These are phyloP conservation scores for Aspergillus latus DNA, from an alignment of 2,329 filamentous ascomycete genomes.

Conservation along the genomic window DNA sequence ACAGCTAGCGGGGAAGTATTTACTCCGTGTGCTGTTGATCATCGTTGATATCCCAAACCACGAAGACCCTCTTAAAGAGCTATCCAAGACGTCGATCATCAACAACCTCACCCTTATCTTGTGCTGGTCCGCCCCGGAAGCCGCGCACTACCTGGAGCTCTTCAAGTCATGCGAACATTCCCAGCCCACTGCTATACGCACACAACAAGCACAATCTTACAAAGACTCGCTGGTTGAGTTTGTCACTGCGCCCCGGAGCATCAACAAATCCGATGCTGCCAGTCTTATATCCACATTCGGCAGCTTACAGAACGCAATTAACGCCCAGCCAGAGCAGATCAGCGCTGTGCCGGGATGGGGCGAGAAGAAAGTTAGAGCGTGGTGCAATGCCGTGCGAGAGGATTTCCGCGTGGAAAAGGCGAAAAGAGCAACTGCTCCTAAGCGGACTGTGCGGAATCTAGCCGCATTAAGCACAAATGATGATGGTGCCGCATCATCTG, in stretches of 20 bases:
- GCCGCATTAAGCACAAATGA: conserved; percentile 26
- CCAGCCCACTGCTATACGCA: conserved; percentile 75
- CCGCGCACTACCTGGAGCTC: conserved; percentile 87
- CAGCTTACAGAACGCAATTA: conserved; percentile 80
- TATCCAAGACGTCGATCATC: conserved; percentile 88
- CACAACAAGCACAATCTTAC: conserved; percentile 79
- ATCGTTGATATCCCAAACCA: conserved; percentile 97
- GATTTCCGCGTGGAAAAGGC: conserved; percentile 77
- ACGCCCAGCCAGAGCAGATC: conserved; percentile 83
- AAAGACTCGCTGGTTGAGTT: conserved; percentile 88
- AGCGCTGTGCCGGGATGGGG: conserved; percentile 88
- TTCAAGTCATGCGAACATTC: conserved; percentile 95
- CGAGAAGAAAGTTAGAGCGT: conserved; percentile 87
- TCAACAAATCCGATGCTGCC: conserved; percentile 94
- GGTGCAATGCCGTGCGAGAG: conserved; percentile 78
- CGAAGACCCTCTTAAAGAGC: conserved; percentile 81
- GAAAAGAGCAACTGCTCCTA: conserved; percentile 53
- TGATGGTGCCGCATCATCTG: conserved; percentile 19
- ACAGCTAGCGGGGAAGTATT: conserved; percentile 79
- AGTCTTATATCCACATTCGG: conserved; percentile 90
- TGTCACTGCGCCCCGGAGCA: conserved; percentile 80
- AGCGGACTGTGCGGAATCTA: conserved; percentile 29
- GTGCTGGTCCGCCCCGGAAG: conserved; percentile 92
- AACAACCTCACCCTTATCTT: conserved; percentile 91
- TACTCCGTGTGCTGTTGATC: conserved; percentile 77